Conservation (phyloP, 2,329 filamentous ascomycete genomes). For the Fusarium subtropicale region DNA sequence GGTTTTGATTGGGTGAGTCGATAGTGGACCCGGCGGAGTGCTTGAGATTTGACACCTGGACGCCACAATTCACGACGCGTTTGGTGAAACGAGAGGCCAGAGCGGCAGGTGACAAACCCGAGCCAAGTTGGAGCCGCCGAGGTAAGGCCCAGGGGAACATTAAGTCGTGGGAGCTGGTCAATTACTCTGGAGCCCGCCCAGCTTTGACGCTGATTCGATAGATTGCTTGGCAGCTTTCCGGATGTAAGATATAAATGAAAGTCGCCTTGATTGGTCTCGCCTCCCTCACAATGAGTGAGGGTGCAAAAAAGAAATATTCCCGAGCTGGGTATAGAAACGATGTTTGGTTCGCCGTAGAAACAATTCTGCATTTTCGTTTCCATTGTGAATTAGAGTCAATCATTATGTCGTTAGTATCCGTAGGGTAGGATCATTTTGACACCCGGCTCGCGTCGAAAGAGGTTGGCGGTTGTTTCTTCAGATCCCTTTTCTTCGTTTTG, state of each 20-base stretch:
- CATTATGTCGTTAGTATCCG: not conserved
- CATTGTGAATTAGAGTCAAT: not conserved
- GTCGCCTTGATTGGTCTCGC: not conserved
- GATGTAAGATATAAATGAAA: not conserved
- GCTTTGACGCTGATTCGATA: not conserved
- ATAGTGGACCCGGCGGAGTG: slow-evolving; percentile 16
- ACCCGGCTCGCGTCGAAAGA: slow-evolving; percentile 2
- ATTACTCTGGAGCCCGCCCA: not conserved
- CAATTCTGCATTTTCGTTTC: not conserved
- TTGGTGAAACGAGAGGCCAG: slow-evolving; percentile 33
- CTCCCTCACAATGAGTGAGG: not conserved
- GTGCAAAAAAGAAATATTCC: not conserved
- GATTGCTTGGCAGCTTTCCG: not conserved
- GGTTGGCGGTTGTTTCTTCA: slow-evolving; percentile 1
- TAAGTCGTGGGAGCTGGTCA: not conserved
- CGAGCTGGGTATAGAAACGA: not conserved
- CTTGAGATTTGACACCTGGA: slow-evolving; percentile 43
- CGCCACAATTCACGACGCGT: slow-evolving; percentile 30
- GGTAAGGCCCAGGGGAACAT: slow-evolving; percentile 8
- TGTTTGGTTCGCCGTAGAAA: not conserved
- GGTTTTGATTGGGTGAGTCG: slow-evolving; percentile 11
- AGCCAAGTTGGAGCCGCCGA: slow-evolving; percentile 36
- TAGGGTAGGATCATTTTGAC: not conserved
- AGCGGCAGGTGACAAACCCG: slow-evolving; percentile 7
- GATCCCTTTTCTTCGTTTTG: not conserved